Evolutionary conservation across 1,139 yeast species (phyloP).

Genomic region (Yamadazyma atlantica): DNA sequence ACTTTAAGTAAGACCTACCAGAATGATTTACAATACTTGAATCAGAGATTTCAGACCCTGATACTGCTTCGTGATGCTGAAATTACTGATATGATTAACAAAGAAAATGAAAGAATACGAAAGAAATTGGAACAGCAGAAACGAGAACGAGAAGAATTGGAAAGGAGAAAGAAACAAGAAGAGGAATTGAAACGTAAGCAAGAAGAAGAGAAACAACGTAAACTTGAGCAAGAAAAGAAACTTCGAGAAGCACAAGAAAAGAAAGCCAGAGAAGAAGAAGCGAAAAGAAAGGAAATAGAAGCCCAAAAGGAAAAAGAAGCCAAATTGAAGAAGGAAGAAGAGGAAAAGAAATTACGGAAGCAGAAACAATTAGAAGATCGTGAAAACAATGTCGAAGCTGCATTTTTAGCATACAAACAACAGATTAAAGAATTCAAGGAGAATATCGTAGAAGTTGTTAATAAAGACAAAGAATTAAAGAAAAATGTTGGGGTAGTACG

Average conservation of each 20-base stretch:
- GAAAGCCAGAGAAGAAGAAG: constrained; percentile 15
- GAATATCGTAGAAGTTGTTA: constrained; percentile 52
- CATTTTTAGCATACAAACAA: constrained; percentile 51
- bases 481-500: constrained; percentile 46
- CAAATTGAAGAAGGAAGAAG: constrained; percentile 16
- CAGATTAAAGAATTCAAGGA: constrained; percentile 60
- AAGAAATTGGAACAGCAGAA: constrained; percentile 14
- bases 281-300: constrained; percentile 10
- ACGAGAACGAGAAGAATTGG: constrained; percentile 13
- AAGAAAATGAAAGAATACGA: constrained; percentile 20
- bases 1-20: constrained; percentile 4
- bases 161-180: constrained; percentile 12
- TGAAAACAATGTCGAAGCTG: constrained; percentile 44
- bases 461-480: constrained; percentile 41
- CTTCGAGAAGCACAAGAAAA: constrained; percentile 12
- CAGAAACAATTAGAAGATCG: background rate
- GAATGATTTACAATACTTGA: constrained; percentile 9
- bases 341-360: constrained; percentile 9
- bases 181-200: constrained; percentile 13
- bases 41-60: constrained; percentile 5
- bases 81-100: constrained; percentile 18
- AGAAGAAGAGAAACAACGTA: constrained; percentile 12
- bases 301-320: constrained; percentile 14
- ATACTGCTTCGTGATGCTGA: constrained; percentile 18
- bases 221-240: constrained; percentile 12